Percentiles rank a stretch among this genome's conserved stretches.
Evolutionary conservation across 768 basidiomycete species (phyloP).

Genomic region (Rhodotorula kratochvilovae): DNA sequence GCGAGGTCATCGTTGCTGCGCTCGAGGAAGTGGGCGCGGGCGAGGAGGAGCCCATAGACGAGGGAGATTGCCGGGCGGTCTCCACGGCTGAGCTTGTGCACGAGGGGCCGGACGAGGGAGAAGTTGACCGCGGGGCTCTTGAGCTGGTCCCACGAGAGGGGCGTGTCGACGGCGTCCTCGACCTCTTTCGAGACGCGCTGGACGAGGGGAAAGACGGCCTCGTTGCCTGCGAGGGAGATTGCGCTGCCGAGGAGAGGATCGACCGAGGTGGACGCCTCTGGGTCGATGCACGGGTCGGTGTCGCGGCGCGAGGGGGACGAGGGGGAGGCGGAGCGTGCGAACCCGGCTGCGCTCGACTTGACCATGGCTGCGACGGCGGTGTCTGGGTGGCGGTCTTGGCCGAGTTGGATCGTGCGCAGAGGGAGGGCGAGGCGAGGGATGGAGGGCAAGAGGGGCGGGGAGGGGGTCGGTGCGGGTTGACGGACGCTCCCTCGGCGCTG

Average conservation of each 20-base stretch:
- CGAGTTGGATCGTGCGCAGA: too few relatives aligned
- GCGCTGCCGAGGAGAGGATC: conserved; percentile 6
- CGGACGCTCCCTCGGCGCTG: neutral
- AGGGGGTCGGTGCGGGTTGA: neutral
- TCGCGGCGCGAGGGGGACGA: neutral
- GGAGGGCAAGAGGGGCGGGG: too few relatives aligned
- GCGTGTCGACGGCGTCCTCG: conserved; percentile 17
- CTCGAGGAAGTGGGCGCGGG: conserved; percentile 23
- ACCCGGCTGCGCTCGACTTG: conserved; percentile 1
- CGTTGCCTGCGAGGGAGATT: neutral
- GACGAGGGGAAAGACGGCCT: conserved; percentile 33
- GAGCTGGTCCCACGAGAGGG: conserved; percentile 24
- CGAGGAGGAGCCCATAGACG: conserved; percentile 24
- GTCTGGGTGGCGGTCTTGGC: neutral
- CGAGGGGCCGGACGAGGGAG: conserved; percentile 25
- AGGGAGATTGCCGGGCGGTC: conserved; percentile 20
- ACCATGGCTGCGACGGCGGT: neutral
- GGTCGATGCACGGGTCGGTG: neutral
- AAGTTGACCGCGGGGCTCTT: conserved; percentile 26
- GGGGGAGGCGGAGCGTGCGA: neutral
- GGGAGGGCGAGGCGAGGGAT: neutral
- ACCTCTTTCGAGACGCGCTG: conserved; percentile 21
- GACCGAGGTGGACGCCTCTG: neutral
- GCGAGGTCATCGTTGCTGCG: conserved; percentile 20
- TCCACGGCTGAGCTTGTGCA: conserved; percentile 5